Evolutionary conservation across 129 eudicot genomes (phyloP).

Genomic region (Flaveria sonorensis): DNA sequence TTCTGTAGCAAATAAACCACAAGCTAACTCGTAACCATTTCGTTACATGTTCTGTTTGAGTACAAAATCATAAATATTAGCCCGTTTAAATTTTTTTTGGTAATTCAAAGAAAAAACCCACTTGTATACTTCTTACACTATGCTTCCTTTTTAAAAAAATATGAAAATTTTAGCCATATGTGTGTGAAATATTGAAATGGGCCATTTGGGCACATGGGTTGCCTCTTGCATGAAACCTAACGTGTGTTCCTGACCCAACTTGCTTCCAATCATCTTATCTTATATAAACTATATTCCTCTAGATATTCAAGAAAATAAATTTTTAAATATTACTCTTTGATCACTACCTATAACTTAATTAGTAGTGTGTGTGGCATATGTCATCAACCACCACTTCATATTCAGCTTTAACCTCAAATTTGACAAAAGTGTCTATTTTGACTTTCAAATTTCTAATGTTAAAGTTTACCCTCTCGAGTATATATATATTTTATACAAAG

Average conservation of each 20-base stretch:
- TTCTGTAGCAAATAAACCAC: not conserved
- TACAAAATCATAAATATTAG: not conserved
- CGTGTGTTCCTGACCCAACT: constrained; percentile 77
- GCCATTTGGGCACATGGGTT: constrained; percentile 96
- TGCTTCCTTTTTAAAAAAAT: not conserved
- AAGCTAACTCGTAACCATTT: not conserved
- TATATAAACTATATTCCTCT: not conserved
- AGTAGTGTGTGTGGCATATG: no score
- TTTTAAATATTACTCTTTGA: no score
- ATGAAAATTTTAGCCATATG: constrained; percentile 20
- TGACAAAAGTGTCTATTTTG: no score
- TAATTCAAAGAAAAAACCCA: not conserved
- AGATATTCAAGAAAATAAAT: not conserved
- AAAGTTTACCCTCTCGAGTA: no score
- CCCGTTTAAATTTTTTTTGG: not conserved
- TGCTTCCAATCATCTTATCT: constrained; percentile 36
- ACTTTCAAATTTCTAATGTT: no score
- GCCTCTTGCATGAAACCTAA: constrained; percentile 52
- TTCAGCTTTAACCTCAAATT: no score
- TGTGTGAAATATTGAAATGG: constrained; percentile 26
- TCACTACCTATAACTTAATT: no score
- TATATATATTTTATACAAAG: no score
- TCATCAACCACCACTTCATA: no score
- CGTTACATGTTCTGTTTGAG: not conserved
- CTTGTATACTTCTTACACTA: constrained; percentile 6